These are phyloP conservation scores for Datura wrightii DNA, from an alignment of 257 asterid species.

Conservation along the genomic window DNA sequence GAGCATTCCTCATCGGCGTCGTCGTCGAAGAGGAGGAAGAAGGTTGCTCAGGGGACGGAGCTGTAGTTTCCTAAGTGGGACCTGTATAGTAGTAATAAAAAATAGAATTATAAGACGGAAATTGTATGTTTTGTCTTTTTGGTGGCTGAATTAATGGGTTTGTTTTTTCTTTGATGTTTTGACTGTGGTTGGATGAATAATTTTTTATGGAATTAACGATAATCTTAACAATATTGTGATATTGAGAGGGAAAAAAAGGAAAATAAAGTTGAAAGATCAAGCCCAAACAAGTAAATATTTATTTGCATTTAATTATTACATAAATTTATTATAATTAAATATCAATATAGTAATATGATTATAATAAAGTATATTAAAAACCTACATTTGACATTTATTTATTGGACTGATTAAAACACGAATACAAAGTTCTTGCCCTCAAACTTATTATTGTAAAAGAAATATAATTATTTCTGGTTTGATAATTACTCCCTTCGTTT, in stretches of 20 bases:
- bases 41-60: background rate
- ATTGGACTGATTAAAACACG: too few species aligned
- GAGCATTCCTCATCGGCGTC: slow-evolving; percentile 18
- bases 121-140: background rate
- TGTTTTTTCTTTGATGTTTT: background rate
- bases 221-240: background rate
- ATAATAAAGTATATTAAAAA: too few species aligned
- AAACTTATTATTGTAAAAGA: too few species aligned
- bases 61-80: background rate
- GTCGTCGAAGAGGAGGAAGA: slow-evolving; percentile 41
- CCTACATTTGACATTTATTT: too few species aligned
- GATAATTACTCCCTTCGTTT: too few species aligned
- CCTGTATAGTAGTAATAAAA: background rate
- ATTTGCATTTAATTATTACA: too few species aligned
- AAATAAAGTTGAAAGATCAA: too few species aligned
- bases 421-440: too few species aligned
- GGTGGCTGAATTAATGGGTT: background rate
- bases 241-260: background rate
- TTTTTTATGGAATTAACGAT: background rate
- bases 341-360: too few species aligned
- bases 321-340: too few species aligned
- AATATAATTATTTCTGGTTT: too few species aligned
- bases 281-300: too few species aligned
- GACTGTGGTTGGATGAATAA: background rate
- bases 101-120: background rate